Percentiles rank a stretch among this genome's conserved stretches.
Evolutionary conservation across 345 rosid species (phyloP).

Genomic region (Hirschfeldia incana): DNA sequence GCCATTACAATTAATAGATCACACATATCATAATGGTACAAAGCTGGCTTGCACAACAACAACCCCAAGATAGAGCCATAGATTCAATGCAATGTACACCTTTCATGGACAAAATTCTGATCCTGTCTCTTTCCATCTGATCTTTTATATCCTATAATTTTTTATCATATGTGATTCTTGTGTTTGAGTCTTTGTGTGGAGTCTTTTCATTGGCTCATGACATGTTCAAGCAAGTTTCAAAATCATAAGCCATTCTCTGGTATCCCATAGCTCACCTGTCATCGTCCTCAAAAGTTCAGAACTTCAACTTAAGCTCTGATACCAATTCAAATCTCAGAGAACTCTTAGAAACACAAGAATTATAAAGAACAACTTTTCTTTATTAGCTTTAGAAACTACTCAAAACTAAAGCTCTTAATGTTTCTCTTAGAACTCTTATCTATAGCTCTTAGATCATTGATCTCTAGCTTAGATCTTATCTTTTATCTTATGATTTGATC

Average conservation of each 20-base stretch:
- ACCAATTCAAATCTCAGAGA: no score
- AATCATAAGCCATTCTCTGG: constrained; percentile 29
- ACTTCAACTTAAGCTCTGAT: no score
- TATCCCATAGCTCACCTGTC: constrained; percentile 35
- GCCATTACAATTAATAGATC: constrained; percentile 11
- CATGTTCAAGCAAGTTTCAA: constrained; percentile 33
- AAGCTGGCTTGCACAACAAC: constrained; percentile 44
- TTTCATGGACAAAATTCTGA: constrained; percentile 21
- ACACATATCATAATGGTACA: constrained; percentile 19
- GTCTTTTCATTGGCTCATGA: constrained; percentile 31
- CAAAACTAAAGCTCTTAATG: no score
- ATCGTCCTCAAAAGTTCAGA: no score
- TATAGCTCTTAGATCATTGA: no score
- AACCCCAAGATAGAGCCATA: constrained; percentile 29
- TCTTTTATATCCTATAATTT: constrained; percentile 14
- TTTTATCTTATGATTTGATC: no score
- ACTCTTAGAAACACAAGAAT: no score
- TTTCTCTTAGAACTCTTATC: no score
- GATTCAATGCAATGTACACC: constrained; percentile 30
- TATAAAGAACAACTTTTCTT: no score
- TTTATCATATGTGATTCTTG: constrained; percentile 26
- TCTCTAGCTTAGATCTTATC: no score
- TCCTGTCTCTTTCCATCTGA: constrained; percentile 35
- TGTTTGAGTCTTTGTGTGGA: constrained; percentile 18
- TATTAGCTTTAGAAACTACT: no score